phyloP scores from a whole-genome alignment of 441 rosid species.

The Geranium incanum region DNA sequence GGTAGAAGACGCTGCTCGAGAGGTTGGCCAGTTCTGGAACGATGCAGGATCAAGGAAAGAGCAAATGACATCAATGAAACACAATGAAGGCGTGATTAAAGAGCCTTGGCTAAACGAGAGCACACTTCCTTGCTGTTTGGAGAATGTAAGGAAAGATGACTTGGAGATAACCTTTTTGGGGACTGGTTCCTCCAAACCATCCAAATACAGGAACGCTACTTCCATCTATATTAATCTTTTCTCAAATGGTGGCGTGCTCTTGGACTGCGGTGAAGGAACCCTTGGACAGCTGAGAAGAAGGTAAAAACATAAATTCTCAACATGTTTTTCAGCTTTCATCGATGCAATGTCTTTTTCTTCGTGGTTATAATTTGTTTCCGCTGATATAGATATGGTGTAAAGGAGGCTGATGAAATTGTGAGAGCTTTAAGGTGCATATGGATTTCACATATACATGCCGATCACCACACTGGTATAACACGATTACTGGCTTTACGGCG shows the following conservation, averaged over 20 bases:
- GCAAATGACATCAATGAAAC: slow-evolving; percentile 19
- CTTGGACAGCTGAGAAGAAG: slow-evolving; percentile 91
- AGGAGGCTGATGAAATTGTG: slow-evolving; percentile 63
- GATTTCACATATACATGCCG: slow-evolving; percentile 96
- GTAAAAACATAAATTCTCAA: slow-evolving; percentile 22
- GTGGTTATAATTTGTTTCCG: background rate
- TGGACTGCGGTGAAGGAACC: slow-evolving; percentile 97
- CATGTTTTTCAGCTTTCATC: background rate
- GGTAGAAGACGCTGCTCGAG: slow-evolving; percentile 51
- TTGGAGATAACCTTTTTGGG: slow-evolving; percentile 86
- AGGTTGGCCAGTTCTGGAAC: slow-evolving; percentile 48
- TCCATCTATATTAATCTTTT: slow-evolving; percentile 67
- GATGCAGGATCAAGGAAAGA: slow-evolving; percentile 25
- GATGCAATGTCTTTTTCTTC: background rate
- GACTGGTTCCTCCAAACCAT: slow-evolving; percentile 96
- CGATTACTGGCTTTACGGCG: slow-evolving; percentile 75
- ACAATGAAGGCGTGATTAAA: slow-evolving; percentile 37
- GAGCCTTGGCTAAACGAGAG: slow-evolving; percentile 73
- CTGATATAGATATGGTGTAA: slow-evolving; percentile 52
- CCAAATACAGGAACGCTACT: slow-evolving; percentile 83
- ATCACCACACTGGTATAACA: slow-evolving; percentile 82
- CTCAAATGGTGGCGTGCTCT: slow-evolving; percentile 65
- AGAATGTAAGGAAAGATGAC: slow-evolving; percentile 65
- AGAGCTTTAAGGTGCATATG: slow-evolving; percentile 63
- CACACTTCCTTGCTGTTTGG: slow-evolving; percentile 60